These are phyloP conservation scores for Colletotrichum zoysiae DNA, from an alignment of 2,329 filamentous ascomycete genomes.

Conservation along the genomic window DNA sequence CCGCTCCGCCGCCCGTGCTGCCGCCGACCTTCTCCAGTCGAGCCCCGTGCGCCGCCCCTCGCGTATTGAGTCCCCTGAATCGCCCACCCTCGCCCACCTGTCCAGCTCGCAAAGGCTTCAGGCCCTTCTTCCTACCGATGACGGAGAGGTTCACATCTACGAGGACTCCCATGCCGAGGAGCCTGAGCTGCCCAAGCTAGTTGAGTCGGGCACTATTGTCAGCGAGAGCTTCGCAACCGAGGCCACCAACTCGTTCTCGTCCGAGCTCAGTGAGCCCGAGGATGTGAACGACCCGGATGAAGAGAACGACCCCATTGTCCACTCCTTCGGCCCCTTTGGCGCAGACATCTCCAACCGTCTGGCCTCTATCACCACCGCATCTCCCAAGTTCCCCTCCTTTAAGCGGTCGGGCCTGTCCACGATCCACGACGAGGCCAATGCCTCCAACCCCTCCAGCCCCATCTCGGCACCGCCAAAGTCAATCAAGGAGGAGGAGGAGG, in stretches of 20 bases:
- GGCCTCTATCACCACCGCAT: slow-evolving; percentile 79
- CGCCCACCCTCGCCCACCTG: slow-evolving; percentile 62
- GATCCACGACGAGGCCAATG: slow-evolving; percentile 24
- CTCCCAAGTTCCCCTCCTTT: slow-evolving; percentile 64
- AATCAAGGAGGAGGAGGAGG: slow-evolving; percentile 21
- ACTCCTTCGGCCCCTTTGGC: slow-evolving; percentile 92
- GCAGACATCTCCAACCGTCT: slow-evolving; percentile 86
- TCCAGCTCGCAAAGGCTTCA: slow-evolving; percentile 61
- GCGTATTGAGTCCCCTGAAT: slow-evolving; percentile 81
- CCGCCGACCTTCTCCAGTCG: slow-evolving; percentile 64
- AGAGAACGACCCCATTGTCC: slow-evolving; percentile 93
- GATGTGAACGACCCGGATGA: slow-evolving; percentile 77
- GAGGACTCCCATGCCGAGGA: slow-evolving; percentile 44
- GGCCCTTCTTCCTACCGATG: slow-evolving; percentile 54
- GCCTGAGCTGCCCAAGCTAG: slow-evolving; percentile 55
- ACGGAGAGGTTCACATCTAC: slow-evolving; percentile 44
- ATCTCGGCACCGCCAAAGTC: slow-evolving; percentile 35
- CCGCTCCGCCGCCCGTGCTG: slow-evolving; percentile 52
- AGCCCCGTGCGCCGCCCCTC: slow-evolving; percentile 68
- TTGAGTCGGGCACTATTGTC: slow-evolving; percentile 43
- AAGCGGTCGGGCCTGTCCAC: slow-evolving; percentile 31
- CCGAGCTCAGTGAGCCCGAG: slow-evolving; percentile 66
- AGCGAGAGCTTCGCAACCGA: slow-evolving; percentile 65
- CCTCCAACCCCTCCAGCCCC: slow-evolving; percentile 33
- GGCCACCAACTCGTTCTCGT: slow-evolving; percentile 66